Base-by-base conservation (phyloP, 169 alveolate species). In the Plasmodium fragile region DNA sequence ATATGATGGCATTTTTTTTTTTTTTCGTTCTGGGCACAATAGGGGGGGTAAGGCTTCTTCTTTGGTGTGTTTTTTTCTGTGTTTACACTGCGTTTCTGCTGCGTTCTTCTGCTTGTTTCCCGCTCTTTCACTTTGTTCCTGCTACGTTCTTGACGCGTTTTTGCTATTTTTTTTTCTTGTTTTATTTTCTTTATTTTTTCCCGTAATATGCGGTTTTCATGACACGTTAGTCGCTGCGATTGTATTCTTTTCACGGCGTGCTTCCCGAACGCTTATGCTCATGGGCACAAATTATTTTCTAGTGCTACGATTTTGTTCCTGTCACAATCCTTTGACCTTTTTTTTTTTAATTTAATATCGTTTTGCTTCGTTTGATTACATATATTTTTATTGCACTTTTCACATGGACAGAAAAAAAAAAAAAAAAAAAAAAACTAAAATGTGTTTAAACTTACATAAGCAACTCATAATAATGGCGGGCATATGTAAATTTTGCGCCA, bases 221-320 rank as follows among this genome's bases (percentile, higher is more conserved):
- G 25, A 49, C 83, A 78, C 55, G 30, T 16, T 78, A 78, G 75
- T 65, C 75, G 36, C n/a, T 22, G 75, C 75, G 36, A 65, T 65
- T 18, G 75, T 4, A 65, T 65, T 28, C 75, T 22, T 59, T 65
- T 65, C 36, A 65, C 39, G 75, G 36, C 36, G 25, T 65, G 36
- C 11, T 22, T 18, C n/a, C 36, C 59, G 2, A 49, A 65, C 1
- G 75, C 75, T 16, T 65, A 65, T 65, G 16, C 36, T 65, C 75
- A 39, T 65, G 75, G 36, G 16, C 18, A 13, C 18, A 13, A 65
- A 22, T 65, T 65, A 18, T 25, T 18, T 65, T 49, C 36, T 65
- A 34, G 36, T 18, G 75, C 75, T 25, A 22, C 75, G 30, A 65
- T 28, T 65, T 22, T 65, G 36, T 36, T 65, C 18, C 75, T 22